Evolutionary conservation across 2,329 filamentous ascomycete genomes (phyloP), one percentile per base, ranked within the genome.

Genomic region (Monosporascus sp.): DNA sequence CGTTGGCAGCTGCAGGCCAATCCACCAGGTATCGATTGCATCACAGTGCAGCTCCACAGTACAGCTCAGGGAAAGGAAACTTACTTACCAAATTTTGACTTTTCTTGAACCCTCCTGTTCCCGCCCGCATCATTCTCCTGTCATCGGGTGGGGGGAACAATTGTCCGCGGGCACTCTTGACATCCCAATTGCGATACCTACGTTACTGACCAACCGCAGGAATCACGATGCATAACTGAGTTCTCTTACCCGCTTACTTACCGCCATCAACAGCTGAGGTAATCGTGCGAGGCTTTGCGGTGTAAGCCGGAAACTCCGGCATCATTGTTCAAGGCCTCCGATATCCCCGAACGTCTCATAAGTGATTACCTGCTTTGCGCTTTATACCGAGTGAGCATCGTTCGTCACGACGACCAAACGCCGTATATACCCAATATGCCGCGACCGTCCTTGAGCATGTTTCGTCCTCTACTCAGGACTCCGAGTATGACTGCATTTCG

Each of bases 31-130:
- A 42, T 20, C 24, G 20, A 5, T 42, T 50, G 39, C 45, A 48
- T 52, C 50, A 52, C 50, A 6, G 25, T 47, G 49, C 49, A 51
- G 48, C 36, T 50, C 48, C 48, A 51, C 46, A 9, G 8, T 11
- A 9, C 20, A 42, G 20, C 48, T 41, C 48, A n/a, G 22, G 4
- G 22, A 50, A 39, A 18, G 37, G 9, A 20, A 42, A 20, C 39
- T 38, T 46, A 20, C 39, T 38, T 46, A n/a, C 31, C n/a, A 27
- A 14, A 50, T 24, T 27, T 25, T 45, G 41, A 45, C 31, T 22
- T 50, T 27, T 27, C 45, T n/a, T 31, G 49, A 31, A 27, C 27
- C 8, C 15, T n/a, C 7, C 25, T 17, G 4, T 22, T 25, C 5
- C 22, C 18, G 17, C 44, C 25, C 11, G 9, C 39, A 42, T 42